Evolutionary conservation across 345 rosid species (phyloP).

Genomic region (Cardamine chenopodiifolia): DNA sequence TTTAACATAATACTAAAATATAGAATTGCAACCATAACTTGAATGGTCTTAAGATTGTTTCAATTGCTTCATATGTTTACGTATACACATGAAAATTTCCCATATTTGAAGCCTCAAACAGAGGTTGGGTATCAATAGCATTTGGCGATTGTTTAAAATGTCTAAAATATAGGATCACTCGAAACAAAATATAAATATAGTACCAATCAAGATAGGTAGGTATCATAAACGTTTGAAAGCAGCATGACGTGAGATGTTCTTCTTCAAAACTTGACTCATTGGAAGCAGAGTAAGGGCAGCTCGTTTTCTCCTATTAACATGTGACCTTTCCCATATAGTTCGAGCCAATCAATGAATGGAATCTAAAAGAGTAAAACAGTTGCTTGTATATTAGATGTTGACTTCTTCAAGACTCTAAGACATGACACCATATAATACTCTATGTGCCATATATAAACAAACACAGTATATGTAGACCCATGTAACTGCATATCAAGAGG

Average conservation of each 20-base stretch:
- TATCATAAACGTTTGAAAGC: background rate
- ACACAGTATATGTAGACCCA: slow-evolving; percentile 22
- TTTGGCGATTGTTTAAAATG: background rate
- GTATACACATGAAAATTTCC: background rate
- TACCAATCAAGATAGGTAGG: background rate
- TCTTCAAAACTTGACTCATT: slow-evolving; percentile 30
- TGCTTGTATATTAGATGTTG: background rate
- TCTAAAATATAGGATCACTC: background rate
- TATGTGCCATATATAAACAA: background rate
- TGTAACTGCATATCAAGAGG: background rate
- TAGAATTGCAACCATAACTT: background rate
- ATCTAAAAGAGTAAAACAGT: slow-evolving; percentile 1
- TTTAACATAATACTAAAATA: background rate
- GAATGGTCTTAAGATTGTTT: background rate
- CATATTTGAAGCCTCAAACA: background rate
- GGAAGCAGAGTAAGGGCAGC: slow-evolving; percentile 5
- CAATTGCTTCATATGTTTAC: background rate
- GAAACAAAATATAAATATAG: background rate
- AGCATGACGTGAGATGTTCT: slow-evolving; percentile 4
- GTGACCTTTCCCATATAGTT: slow-evolving; percentile 31
- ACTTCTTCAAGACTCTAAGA: slow-evolving; percentile 28
- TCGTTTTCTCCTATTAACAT: slow-evolving; percentile 13
- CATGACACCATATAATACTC: slow-evolving; percentile 28
- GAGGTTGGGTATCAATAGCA: background rate
- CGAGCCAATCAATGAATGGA: slow-evolving; percentile 26